Conservation (phyloP, 108 stramenopile species). For the Seminavis robusta region DNA sequence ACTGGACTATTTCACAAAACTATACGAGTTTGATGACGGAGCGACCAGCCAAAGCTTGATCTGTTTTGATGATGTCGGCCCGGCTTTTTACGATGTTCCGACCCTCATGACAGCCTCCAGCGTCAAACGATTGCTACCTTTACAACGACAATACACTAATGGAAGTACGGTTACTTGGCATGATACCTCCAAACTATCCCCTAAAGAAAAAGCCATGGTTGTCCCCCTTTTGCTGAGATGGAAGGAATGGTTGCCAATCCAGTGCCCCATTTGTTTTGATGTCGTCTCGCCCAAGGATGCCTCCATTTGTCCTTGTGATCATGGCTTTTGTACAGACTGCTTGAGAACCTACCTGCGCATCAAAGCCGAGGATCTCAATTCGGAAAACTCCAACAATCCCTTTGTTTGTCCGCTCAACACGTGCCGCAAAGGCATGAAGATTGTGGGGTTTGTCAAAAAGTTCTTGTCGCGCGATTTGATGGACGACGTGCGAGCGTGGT, state of each 20-base stretch:
- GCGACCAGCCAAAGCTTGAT: no score
- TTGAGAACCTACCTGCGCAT: slow-evolving; percentile 16
- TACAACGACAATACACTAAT: not conserved
- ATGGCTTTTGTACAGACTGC: slow-evolving; percentile 35
- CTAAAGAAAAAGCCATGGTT: not conserved
- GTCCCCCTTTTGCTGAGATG: slow-evolving; percentile 7
- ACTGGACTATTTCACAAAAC: not conserved
- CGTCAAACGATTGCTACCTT: not conserved
- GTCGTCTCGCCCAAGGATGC: slow-evolving; percentile 6
- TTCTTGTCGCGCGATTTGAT: slow-evolving; percentile 15
- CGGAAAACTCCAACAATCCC: slow-evolving; percentile 25
- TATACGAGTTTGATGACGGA: not conserved
- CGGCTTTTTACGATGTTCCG: no score
- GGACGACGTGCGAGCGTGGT: slow-evolving; percentile 24
- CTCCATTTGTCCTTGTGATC: slow-evolving; percentile 22
- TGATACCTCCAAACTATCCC: slow-evolving; percentile 7
- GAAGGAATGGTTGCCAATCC: slow-evolving; percentile 19
- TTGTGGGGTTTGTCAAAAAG: slow-evolving; percentile 19
- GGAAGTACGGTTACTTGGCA: slow-evolving; percentile 7
- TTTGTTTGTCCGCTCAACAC: slow-evolving; percentile 35
- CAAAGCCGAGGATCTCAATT: slow-evolving; percentile 28
- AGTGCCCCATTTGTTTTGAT: slow-evolving; percentile 49
- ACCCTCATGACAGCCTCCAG: not conserved
- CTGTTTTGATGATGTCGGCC: no score
- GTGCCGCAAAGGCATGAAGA: slow-evolving; percentile 22